phyloP scores from a whole-genome alignment of 2,329 filamentous ascomycete species.

The Aspergillus fijiensis region DNA sequence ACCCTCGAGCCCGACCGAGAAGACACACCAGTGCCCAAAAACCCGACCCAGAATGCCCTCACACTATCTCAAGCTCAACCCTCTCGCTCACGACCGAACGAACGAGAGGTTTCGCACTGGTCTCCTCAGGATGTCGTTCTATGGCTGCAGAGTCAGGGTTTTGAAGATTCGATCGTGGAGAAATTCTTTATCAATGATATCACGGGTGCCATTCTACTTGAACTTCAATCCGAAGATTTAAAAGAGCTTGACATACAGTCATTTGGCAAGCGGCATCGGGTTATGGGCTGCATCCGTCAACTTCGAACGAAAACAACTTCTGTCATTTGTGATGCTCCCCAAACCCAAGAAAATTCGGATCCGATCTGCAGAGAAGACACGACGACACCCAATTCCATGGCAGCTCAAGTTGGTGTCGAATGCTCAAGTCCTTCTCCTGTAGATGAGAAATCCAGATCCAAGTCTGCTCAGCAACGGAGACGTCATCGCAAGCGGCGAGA shows the following conservation, averaged over 20 bases:
- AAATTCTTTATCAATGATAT: constrained; percentile 93
- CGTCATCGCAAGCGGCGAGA: constrained; percentile 24
- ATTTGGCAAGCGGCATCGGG: constrained; percentile 62
- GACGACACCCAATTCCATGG: constrained; percentile 13
- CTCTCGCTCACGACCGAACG: not conserved
- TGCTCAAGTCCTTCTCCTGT: constrained; percentile 14
- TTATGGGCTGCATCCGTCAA: constrained; percentile 60
- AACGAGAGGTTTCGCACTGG: constrained; percentile 29
- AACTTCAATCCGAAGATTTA: constrained; percentile 80
- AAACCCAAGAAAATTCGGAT: constrained; percentile 2
- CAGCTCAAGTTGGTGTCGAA: constrained; percentile 14
- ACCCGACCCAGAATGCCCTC: constrained; percentile 10
- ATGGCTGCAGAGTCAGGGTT: constrained; percentile 6
- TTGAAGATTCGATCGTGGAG: constrained; percentile 63
- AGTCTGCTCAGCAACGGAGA: constrained; percentile 11
- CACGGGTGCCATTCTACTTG: constrained; percentile 79
- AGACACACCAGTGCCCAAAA: constrained; percentile 22
- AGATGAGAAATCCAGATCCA: constrained; percentile 8
- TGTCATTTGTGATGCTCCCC: constrained; percentile 6
- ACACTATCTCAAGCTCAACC: not conserved
- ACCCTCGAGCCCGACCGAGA: constrained; percentile 16
- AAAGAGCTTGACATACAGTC: constrained; percentile 64
- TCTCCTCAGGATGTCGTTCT: constrained; percentile 19
- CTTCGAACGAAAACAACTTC: constrained; percentile 40
- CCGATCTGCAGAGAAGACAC: constrained; percentile 13